Evolutionary conservation across 345 rosid species (phyloP).

Genomic region (Linum usitatissimum): DNA sequence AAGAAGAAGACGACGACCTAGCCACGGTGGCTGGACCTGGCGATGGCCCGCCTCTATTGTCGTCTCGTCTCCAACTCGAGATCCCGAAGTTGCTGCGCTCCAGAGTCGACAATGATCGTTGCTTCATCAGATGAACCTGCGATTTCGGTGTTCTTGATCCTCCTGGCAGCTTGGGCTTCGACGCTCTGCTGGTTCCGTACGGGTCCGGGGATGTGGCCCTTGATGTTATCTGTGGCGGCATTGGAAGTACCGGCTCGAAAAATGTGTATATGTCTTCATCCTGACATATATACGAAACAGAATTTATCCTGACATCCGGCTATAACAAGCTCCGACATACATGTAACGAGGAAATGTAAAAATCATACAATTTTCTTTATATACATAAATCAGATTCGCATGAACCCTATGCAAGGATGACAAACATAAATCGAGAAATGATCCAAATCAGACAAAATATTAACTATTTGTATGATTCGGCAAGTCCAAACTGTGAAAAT

Average conservation of each 20-base stretch:
- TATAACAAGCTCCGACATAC: neutral
- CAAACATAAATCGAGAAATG: too few species aligned
- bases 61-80: neutral
- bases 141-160: neutral
- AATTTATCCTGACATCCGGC: neutral
- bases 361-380: neutral
- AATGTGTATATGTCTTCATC: conserved; percentile 52
- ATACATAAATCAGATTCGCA: too few species aligned
- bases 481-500: too few species aligned
- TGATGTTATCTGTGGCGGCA: conserved; percentile 8
- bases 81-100: conserved; percentile 2
- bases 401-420: too few species aligned
- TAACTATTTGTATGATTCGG: too few species aligned
- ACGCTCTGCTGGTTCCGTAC: neutral
- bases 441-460: too few species aligned
- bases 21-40: neutral
- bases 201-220: conserved; percentile 13
- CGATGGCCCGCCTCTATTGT: neutral
- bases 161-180: conserved; percentile 8
- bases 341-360: neutral
- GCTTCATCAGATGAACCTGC: conserved; percentile 3
- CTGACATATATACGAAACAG: conserved; percentile 20
- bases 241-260: conserved; percentile 49
- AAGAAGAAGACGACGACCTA: neutral
- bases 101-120: conserved; percentile 3